Evolutionary conservation across 2,329 filamentous ascomycete species (phyloP).

Genomic region (Fusarium nurragi): DNA sequence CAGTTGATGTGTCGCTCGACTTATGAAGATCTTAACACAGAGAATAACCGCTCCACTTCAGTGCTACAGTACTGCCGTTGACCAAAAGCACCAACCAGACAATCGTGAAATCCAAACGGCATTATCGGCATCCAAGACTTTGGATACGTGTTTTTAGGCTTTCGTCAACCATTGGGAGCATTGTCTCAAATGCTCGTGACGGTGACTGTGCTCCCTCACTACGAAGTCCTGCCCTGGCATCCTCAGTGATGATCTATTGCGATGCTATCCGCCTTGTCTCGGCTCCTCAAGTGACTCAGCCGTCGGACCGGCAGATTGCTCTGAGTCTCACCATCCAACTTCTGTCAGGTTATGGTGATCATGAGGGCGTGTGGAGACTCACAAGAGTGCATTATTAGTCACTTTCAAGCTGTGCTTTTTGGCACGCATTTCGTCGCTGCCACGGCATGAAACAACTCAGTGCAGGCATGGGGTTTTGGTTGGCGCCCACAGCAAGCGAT

Average conservation of each 20-base stretch:
- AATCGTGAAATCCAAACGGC: conserved; percentile 3
- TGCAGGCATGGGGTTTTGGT: conserved; percentile 18
- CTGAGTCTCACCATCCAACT: background rate
- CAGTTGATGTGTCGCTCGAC: conserved; percentile 1
- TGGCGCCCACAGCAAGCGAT: conserved; percentile 6
- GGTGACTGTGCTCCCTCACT: conserved; percentile 8
- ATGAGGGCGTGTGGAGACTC: conserved; percentile 14
- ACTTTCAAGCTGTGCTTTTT: conserved; percentile 6
- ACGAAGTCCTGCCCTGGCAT: conserved; percentile 8
- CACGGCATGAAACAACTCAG: conserved; percentile 28
- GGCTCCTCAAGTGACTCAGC: conserved; percentile 9
- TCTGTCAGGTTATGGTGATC: background rate
- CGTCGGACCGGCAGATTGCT: conserved; percentile 22
- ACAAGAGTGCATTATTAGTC: conserved; percentile 3
- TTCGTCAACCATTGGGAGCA: conserved; percentile 1
- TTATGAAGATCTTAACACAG: conserved; percentile 24
- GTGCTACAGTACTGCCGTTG: background rate
- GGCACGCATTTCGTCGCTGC: conserved; percentile 7
- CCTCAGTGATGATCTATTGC: conserved; percentile 6
- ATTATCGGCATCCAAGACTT: conserved; percentile 10
- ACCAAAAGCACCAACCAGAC: conserved; percentile 3
- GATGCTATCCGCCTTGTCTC: conserved; percentile 9
- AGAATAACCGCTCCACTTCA: conserved; percentile 6
- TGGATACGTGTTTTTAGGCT: conserved; percentile 21
- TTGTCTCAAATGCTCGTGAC: conserved; percentile 31